Evolutionary conservation across 176 grass and related monocot species (phyloP), one percentile per base, ranked within the genome.

Genomic region (Musa beccarii): DNA sequence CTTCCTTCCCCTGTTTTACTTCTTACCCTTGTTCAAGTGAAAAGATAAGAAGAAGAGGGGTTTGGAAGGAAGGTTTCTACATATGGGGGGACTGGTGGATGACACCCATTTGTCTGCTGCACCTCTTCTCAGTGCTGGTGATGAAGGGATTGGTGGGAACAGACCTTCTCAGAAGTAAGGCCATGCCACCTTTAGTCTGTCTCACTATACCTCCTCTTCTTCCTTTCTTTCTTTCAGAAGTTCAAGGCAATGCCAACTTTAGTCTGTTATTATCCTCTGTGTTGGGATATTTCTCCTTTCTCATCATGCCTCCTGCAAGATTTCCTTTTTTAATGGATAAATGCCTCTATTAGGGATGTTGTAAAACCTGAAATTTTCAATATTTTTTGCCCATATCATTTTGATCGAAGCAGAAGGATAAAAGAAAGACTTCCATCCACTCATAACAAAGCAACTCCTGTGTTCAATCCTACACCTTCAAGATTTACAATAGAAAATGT

Each of bases 91-190:
- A 29, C 25, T 26, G 22, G 52, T 11, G 71, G 51, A 20, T 14
- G 11, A 50, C 20, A 21, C 23, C 52, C 71, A 28, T 53, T 73
- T 73, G 71, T 54, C 71, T 74, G 51, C 71, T 74, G 21, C 71
- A 55, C 23, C 13, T 29, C 71, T 74, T 25, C 71, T 6, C 72
- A 74, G 72, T 21, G 56, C 51, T 74, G 52, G 72, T 10, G 72
- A 50, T 12, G 72, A 74, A 74, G 72, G 52, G 52, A 74, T 55
- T 56, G 72, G 72, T 64, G 62, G 62, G 62, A 64, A 64, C 62
- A 20, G 62, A 64, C 22, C 19, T 43, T 64, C 53, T 69, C 72
- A 34, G 23, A 74, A 53, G 72, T 53, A 74, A 74, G 62, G 72
- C 22, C 66, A 69, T 69, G 52, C 72, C 51, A 26, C 25, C 66